Base-by-base conservation (phyloP, 2,329 filamentous ascomycete species). In the Claviceps digitariae region DNA sequence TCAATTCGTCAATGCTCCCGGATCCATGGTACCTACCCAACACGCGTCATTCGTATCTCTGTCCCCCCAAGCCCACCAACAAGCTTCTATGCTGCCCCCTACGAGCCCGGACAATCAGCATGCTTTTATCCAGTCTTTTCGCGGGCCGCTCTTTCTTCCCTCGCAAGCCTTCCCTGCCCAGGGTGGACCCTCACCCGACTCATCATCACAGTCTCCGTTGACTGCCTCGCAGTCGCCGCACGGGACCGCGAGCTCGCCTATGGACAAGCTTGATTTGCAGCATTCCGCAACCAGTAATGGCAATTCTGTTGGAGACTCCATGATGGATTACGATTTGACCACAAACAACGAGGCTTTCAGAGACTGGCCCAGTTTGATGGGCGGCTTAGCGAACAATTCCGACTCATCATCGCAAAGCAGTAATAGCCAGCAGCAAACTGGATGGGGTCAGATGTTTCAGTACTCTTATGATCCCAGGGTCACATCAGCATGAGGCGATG, bases 301-400 rank as follows among this genome's bases (percentile, higher is more conserved):
- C 15, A 57, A 60, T 13, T 61, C 59, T 12, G 50, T 56, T 12
- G 57, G 56, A 21, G 66, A 68, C 29, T 59, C 61, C 10, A 64
- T 69, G 59, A 72, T 74, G 69, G 70, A 72, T 46, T 73, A 72
- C 58, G 70, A 73, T 17, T 15, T 54, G 36, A 44, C 41, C 44
- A 25, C 49, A 2, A 62, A 64, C 2, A 62, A 65, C 8, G 63
- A 69, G 34, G 62, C 67, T 10, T 71, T 72, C 46, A 67, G 71
- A 2, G 69, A 72, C 55, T 73, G 71, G 71, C 69, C 70, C 52
- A 67, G 63, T 53, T 64, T 72, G 31, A 59, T 64, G 25, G 64
- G 66, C 23, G 60, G 66, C 23, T 63, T 69, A 21, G 60, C 69
- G 21, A 64, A 67, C 46, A 66, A 69, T 53, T 58, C 57, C 34